These are phyloP conservation scores for Cystofilobasidium bisporidii DNA, from an alignment of 768 basidiomycete genomes.

Conservation along the genomic window DNA sequence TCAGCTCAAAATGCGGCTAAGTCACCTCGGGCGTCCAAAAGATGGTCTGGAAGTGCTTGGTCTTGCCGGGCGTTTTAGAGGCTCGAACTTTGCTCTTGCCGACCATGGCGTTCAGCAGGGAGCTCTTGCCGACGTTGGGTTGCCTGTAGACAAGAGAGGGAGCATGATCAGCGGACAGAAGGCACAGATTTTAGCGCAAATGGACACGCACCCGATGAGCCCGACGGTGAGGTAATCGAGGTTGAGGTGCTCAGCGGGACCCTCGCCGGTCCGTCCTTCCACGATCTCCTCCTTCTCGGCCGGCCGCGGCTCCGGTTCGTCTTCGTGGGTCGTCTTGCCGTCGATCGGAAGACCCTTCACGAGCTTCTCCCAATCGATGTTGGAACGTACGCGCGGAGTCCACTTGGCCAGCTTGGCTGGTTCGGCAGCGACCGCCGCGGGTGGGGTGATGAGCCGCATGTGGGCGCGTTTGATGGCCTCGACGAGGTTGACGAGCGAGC, in stretches of 20 bases:
- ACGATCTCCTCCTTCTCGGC: not conserved
- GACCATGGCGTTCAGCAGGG: constrained; percentile 26
- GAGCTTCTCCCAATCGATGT: constrained; percentile 67
- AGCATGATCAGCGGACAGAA: no score
- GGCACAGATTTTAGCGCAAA: not conserved
- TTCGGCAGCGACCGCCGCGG: constrained; percentile 48
- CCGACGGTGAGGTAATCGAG: constrained; percentile 32
- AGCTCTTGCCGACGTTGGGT: constrained; percentile 14
- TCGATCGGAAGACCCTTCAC: constrained; percentile 12
- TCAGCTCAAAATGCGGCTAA: no score
- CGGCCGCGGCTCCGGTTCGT: not conserved
- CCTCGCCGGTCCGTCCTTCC: not conserved
- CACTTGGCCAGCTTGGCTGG: constrained; percentile 52
- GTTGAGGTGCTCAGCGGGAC: not conserved
- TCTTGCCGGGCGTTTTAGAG: constrained; percentile 75
- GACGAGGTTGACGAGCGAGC: constrained; percentile 58
- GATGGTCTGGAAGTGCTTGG: constrained; percentile 26
- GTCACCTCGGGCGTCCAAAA: constrained; percentile 20
- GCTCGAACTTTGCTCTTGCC: constrained; percentile 45
- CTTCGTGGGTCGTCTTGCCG: constrained; percentile 6
- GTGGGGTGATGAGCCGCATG: constrained; percentile 57
- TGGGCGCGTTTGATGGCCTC: constrained; percentile 58
- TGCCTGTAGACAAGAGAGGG: not conserved
- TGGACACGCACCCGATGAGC: constrained; percentile 32
- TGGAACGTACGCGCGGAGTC: constrained; percentile 55